phyloP scores from a whole-genome alignment of 441 rosid species.

The Capsella rubella region DNA sequence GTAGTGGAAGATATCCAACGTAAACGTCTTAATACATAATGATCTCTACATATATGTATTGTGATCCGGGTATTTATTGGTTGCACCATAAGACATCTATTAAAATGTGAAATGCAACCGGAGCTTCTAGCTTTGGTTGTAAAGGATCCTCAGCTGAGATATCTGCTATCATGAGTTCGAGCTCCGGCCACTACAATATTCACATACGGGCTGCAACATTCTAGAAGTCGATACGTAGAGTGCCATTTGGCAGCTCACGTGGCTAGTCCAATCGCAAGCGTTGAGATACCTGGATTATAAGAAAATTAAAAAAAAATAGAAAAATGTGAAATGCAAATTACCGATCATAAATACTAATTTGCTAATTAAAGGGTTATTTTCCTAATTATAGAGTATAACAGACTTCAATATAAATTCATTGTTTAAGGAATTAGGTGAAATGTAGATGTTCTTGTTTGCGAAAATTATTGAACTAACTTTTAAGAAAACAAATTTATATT shows the following conservation, averaged over 20 bases:
- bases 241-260: too few relatives aligned
- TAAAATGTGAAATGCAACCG: too few relatives aligned
- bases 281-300: too few relatives aligned
- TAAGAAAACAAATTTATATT: slow-evolving; percentile 20
- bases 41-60: neutral
- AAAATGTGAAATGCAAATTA: neutral
- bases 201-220: too few relatives aligned
- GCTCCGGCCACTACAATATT: too few relatives aligned
- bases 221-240: too few relatives aligned
- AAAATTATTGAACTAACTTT: slow-evolving; percentile 25
- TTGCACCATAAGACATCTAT: neutral
- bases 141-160: too few relatives aligned
- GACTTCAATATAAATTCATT: slow-evolving; percentile 1
- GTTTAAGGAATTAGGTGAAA: slow-evolving; percentile 27
- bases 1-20: too few relatives aligned
- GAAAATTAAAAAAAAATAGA: too few relatives aligned
- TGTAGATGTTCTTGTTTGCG: slow-evolving; percentile 9
- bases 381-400: neutral
- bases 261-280: too few relatives aligned
- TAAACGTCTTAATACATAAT: neutral
- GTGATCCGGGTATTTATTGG: neutral
- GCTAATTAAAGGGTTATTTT: neutral
- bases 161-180: too few relatives aligned
- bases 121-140: too few relatives aligned
- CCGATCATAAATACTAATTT: neutral